Percentiles rank a stretch among this genome's conserved stretches.
phyloP scores from a whole-genome alignment of 2,329 filamentous ascomycete species.

The Colletotrichum falcatum region DNA sequence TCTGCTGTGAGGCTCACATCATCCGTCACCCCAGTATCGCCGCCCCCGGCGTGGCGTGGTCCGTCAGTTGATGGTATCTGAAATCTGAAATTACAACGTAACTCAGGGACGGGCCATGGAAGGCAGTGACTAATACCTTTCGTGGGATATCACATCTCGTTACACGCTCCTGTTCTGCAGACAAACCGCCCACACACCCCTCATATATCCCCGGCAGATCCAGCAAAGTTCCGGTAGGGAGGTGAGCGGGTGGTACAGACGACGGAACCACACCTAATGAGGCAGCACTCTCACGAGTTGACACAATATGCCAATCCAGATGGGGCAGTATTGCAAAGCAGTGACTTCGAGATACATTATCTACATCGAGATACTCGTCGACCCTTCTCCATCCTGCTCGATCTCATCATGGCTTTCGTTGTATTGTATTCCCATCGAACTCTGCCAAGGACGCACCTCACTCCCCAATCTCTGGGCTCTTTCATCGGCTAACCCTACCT shows the following conservation, averaged over 20 bases:
- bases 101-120: not conserved
- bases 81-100: not conserved
- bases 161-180: not conserved
- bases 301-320: not conserved
- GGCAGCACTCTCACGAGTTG: not conserved
- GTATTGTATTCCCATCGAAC: constrained; percentile 20
- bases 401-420: constrained; percentile 4
- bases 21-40: constrained; percentile 3
- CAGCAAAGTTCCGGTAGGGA: not conserved
- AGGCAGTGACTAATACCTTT: not conserved
- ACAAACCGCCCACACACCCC: not conserved
- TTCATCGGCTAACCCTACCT: not conserved
- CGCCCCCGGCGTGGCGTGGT: not conserved
- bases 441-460: constrained; percentile 18
- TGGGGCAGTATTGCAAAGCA: not conserved
- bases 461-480: not conserved
- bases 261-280: not conserved
- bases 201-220: not conserved
- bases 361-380: constrained; percentile 10
- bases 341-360: constrained; percentile 9
- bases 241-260: not conserved
- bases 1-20: constrained; percentile 3
- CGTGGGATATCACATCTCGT: not conserved
- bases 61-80: not conserved
- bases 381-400: not conserved